phyloP scores from a whole-genome alignment of 2,329 filamentous ascomycete species.

The Grosmannia penicillata region DNA sequence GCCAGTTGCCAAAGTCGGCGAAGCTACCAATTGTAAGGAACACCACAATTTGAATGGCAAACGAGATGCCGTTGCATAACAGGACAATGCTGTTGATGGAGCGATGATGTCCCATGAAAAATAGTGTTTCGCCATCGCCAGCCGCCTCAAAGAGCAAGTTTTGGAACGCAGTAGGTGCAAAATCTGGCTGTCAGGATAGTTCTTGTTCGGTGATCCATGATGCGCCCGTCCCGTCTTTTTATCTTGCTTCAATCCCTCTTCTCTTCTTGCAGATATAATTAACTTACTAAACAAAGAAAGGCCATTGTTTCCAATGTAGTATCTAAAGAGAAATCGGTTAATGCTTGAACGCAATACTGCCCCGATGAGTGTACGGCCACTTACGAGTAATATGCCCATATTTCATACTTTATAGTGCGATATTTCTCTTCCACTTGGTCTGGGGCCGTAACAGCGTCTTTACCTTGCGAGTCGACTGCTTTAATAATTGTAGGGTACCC shows the following conservation, averaged over 20 bases:
- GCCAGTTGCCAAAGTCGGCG: conserved; percentile 13
- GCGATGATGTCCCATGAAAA: neutral
- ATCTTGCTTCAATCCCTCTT: too few relatives aligned
- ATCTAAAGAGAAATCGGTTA: too few relatives aligned
- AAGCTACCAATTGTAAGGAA: conserved; percentile 11
- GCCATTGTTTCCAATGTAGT: conserved; percentile 3
- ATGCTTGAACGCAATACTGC: too few relatives aligned
- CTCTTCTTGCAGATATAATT: neutral
- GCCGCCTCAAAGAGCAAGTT: conserved; percentile 2
- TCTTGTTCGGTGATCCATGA: neutral
- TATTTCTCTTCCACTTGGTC: neutral
- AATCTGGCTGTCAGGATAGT: neutral
- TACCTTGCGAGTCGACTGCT: too few relatives aligned
- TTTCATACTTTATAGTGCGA: conserved; percentile 1
- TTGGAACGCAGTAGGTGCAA: conserved; percentile 1
- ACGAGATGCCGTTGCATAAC: conserved; percentile 11
- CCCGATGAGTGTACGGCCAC: neutral
- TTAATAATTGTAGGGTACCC: too few relatives aligned
- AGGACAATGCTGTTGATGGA: conserved; percentile 6
- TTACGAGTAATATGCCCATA: conserved; percentile 1
- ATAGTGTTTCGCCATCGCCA: neutral
- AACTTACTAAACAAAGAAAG: neutral
- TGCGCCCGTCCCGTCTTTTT: too few relatives aligned
- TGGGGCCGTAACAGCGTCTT: neutral
- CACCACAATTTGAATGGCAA: conserved; percentile 11